A percentile compares a stretch with the other conserved stretches of the same genome.
These are phyloP conservation scores for Royoungia palumana DNA, from an alignment of 768 basidiomycete species.

Conservation along the genomic window DNA sequence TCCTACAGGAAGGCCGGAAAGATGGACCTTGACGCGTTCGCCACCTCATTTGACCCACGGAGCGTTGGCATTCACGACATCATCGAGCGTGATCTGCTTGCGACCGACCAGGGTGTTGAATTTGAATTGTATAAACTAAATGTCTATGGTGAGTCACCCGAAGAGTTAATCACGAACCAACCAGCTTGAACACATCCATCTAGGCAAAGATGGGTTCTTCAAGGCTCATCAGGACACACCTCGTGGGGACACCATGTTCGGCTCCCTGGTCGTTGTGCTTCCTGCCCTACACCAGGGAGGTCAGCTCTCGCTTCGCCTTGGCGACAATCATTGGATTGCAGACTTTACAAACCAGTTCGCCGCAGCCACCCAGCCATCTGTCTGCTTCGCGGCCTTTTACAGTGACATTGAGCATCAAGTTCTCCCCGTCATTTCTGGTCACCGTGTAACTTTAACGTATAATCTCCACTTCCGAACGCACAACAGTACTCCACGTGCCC, in stretches of 20 bases:
- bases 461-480: conserved; percentile 26
- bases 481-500: background rate
- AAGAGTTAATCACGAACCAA: no score
- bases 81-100: conserved; percentile 14
- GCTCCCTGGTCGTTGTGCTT: conserved; percentile 47
- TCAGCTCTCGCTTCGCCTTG: conserved; percentile 35
- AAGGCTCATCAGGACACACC: conserved; percentile 50
- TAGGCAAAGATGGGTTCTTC: conserved; percentile 40
- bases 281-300: conserved; percentile 47
- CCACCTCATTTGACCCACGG: conserved; percentile 30
- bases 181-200: background rate
- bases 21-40: conserved; percentile 37
- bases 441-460: conserved; percentile 43
- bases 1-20: conserved; percentile 47
- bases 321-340: conserved; percentile 33
- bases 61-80: conserved; percentile 28
- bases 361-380: background rate
- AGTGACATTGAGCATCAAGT: conserved; percentile 47
- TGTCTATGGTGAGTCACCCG: conserved; percentile 36
- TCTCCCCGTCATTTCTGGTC: conserved; percentile 36
- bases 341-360: conserved; percentile 31
- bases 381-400: conserved; percentile 41
- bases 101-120: conserved; percentile 25
- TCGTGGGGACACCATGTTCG: conserved; percentile 43
- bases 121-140: conserved; percentile 45